Base-by-base conservation (phyloP, 768 basidiomycete species). In the Strobilomyces echinocephalus region DNA sequence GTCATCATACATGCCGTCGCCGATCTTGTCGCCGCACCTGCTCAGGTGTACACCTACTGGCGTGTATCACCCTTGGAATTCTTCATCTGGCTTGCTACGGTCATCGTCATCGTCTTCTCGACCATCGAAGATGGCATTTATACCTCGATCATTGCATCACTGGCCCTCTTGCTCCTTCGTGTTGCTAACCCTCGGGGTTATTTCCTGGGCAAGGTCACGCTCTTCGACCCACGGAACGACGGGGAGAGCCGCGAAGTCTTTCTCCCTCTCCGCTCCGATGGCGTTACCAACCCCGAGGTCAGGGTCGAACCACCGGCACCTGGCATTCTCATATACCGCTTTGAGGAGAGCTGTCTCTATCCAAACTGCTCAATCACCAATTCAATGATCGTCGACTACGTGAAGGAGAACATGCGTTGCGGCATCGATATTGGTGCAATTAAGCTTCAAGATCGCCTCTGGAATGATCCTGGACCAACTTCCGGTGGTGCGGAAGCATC, bases 41-140 rank as follows among this genome's bases (percentile, higher is more conserved):
- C 79, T 43, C 84, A 83, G 66, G 85, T 88, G 14, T 97, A 87
- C 72, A 78, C 80, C 3, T 99, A 85, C 77, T 99, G 97, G 97
- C 83, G 91, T 26, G 84, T 95, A 24, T 90, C 89, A 0, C 97
- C 97, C 0, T 73, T 97, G 46, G 97, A 99, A 64, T 94, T 90
- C 72, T 33, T 94, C 60, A 94, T 95, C 63, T 95, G 88, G 84
- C 63, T 73, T 24, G 92, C 91, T 1, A 88, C 90, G 16, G 94
- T 95, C 18, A 72, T 95, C 40, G 84, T 92, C 61, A 94, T 93
- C 9, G 70, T 99, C 44, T 98, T 98, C 76, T 85, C 89, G n/a
- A 81, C 84, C n/a, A 95, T 98, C 61, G 97, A 98, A 71, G 78
- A 92, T 52, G 95, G 95, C 21, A 91, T 94, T 62, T 94, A 94